Percentiles rank a stretch among this genome's conserved stretches.
Evolutionary conservation across 208 protist genomes (phyloP).

Genomic region (Crithidia fasciculata): DNA sequence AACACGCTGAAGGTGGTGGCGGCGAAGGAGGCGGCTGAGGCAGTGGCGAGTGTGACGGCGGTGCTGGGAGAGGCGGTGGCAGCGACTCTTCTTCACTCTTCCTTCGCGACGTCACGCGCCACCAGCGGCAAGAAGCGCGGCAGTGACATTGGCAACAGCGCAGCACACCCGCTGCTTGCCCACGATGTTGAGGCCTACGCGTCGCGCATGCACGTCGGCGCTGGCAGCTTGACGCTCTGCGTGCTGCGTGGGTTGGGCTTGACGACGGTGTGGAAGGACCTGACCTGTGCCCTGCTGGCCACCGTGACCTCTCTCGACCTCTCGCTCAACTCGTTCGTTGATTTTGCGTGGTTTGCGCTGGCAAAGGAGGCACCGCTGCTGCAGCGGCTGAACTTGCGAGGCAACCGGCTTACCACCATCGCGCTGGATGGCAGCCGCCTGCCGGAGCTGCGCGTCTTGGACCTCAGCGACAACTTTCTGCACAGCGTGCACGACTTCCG

Average conservation of each 20-base stretch:
- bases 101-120: background rate
- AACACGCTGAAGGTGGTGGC: constrained; percentile 52
- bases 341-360: constrained; percentile 60
- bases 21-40: constrained; percentile 48
- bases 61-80: constrained; percentile 10
- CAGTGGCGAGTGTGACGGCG: constrained; percentile 22
- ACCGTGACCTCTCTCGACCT: constrained; percentile 61
- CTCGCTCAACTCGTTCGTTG: constrained; percentile 53
- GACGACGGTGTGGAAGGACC: constrained; percentile 44
- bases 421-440: constrained; percentile 35
- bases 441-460: constrained; percentile 43
- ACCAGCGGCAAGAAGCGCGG: background rate
- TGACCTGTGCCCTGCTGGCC: constrained; percentile 29
- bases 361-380: constrained; percentile 53
- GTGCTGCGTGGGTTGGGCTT: constrained; percentile 47
- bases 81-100: background rate
- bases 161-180: constrained; percentile 27
- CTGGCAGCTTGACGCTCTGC: constrained; percentile 35
- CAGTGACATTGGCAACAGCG: background rate
- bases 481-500: constrained; percentile 44
- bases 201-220: constrained; percentile 13
- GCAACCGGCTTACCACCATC: constrained; percentile 57
- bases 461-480: constrained; percentile 66
- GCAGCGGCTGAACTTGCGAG: constrained; percentile 60
- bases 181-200: constrained; percentile 43